Evolutionary conservation across 1,284 basidiomycete species (phyloP), one percentile per base, ranked within the genome.

Genomic region (Erythrobasidium hasegawianum): DNA sequence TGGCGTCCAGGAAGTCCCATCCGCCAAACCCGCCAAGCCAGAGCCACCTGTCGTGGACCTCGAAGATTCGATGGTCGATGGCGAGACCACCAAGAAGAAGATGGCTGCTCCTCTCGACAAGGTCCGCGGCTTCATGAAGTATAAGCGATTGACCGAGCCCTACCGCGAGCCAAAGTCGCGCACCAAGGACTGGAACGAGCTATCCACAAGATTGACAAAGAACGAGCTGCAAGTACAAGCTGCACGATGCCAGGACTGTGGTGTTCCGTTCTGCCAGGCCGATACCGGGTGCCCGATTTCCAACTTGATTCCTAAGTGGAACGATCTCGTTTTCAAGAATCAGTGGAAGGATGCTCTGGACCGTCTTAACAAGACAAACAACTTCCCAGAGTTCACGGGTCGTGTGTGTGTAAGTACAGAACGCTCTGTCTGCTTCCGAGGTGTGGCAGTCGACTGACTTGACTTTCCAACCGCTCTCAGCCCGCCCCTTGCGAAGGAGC

Each of bases 81-180:
- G 92, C 69, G 82, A 82, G 18, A 83, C 85, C 11, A 87, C 87
- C 58, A 90, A 89, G 77, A 87, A 88, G 74, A 85, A 89, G 59
- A 81, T 90, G 59, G 68, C 71, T 54, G 84, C 85, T 78, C 95
- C 93, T 79, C 82, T 96, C 41, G 93, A 97, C 81, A 96, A 97
- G 81, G 87, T 86, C 41, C 87, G 89, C 57, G 93, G 93, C 16
- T 97, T 97, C 80, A 95, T 95, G 92, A 96, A 96, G 81, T 96
- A 96, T 81, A 90, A 91, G 79, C 87, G 93, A 50, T 82, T 95
- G 24, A 87, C 87, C 69, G 93, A 96, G 79, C 83, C 86, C 8
- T 72, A 72, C 58, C 41, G 68, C 38, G 90, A 91, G 56, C 88
- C 92, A 64, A 85, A 90, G 71, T 94, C 92, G 80, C 90, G 93